phyloP scores from a whole-genome alignment of 2,329 filamentous ascomycete species.

The Sclerotinia glacialis region DNA sequence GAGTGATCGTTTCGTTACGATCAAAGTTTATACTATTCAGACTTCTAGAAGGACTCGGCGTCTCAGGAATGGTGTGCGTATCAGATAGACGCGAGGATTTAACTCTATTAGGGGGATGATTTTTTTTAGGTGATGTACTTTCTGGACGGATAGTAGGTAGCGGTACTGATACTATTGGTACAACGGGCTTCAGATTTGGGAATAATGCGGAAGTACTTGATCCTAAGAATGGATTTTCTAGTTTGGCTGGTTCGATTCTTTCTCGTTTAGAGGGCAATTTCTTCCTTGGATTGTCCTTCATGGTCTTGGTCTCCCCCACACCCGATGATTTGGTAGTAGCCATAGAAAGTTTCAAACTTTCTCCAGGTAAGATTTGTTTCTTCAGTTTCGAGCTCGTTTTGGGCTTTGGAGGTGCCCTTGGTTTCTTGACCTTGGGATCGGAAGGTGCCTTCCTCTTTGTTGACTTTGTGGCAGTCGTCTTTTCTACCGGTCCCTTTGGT shows the following conservation, averaged over 20 bases:
- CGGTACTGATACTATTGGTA: constrained; percentile 12
- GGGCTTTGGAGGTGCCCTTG: constrained; percentile 9
- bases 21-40: not conserved
- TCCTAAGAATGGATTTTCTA: constrained; percentile 17
- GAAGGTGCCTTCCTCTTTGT: constrained; percentile 14
- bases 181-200: constrained; percentile 27
- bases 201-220: constrained; percentile 22
- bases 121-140: constrained; percentile 18
- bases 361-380: constrained; percentile 50
- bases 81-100: constrained; percentile 9
- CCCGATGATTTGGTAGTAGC: constrained; percentile 21
- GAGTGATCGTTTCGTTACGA: constrained; percentile 6
- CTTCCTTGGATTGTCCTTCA: constrained; percentile 34
- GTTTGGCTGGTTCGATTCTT: constrained; percentile 16
- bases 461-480: not conserved
- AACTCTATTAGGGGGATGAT: not conserved
- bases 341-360: constrained; percentile 22
- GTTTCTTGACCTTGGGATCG: constrained; percentile 16
- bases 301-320: not conserved
- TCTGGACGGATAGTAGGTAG: constrained; percentile 1
- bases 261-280: constrained; percentile 30
- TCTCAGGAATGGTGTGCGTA: not conserved
- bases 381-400: constrained; percentile 43
- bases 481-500: not conserved
- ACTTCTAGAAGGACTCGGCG: constrained; percentile 1